A percentile compares a stretch with the other conserved stretches of the same genome.
Evolutionary conservation across 73 alveolate species (phyloP).

Genomic region (Uronychia setigera): DNA sequence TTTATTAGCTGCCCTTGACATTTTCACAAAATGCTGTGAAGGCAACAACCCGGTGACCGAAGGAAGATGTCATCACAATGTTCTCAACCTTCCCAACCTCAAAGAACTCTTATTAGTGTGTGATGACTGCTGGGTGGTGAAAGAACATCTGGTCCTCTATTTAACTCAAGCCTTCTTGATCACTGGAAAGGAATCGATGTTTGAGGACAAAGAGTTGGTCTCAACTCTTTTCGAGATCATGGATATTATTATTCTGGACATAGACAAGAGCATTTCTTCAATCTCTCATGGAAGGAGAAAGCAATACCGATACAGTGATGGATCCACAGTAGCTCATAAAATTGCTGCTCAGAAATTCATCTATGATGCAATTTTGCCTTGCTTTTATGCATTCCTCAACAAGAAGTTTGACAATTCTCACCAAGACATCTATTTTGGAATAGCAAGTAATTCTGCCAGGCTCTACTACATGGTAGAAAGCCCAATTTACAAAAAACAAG

Average conservation of each 20-base stretch:
- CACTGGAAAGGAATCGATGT: background rate
- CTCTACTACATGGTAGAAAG: slow-evolving; percentile 25
- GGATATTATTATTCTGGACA: slow-evolving; percentile 5
- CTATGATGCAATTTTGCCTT: slow-evolving; percentile 4
- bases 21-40: slow-evolving; percentile 35
- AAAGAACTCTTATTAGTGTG: slow-evolving; percentile 9
- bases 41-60: slow-evolving; percentile 57
- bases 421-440: background rate
- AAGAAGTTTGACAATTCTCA: background rate
- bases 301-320: background rate
- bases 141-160: slow-evolving; percentile 24
- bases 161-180: slow-evolving; percentile 36
- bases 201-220: background rate
- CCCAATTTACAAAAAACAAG: slow-evolving; percentile 3
- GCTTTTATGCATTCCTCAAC: slow-evolving; percentile 33
- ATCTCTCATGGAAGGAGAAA: background rate
- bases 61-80: slow-evolving; percentile 21
- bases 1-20: slow-evolving; percentile 29
- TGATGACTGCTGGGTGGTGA: slow-evolving; percentile 53
- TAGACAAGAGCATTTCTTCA: background rate
- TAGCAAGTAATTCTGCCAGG: background rate
- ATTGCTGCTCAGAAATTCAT: background rate
- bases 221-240: background rate
- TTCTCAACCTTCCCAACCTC: slow-evolving; percentile 20
- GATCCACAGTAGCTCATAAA: background rate